Evolutionary conservation across 1,139 yeast genomes (phyloP).

Genomic region (Candida tetrigidarum): DNA sequence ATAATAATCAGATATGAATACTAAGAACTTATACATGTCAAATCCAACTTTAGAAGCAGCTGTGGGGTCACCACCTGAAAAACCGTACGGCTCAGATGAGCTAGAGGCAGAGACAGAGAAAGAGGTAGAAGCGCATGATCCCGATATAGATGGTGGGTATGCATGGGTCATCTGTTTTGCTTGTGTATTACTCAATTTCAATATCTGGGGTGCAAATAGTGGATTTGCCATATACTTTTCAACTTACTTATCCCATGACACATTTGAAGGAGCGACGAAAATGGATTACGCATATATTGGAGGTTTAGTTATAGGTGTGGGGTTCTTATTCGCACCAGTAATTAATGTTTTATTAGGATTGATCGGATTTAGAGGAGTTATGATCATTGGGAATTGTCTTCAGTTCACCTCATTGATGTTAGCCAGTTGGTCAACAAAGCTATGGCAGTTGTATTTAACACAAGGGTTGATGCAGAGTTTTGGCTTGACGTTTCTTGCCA

Average conservation of each 20-base stretch:
- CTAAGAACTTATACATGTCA: not conserved
- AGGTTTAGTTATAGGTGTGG: constrained; percentile 41
- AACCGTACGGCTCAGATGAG: not conserved
- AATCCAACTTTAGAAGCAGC: not conserved
- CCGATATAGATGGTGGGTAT: constrained; percentile 45
- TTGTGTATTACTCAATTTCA: constrained; percentile 43
- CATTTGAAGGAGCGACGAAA: constrained; percentile 45
- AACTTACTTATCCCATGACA: constrained; percentile 39
- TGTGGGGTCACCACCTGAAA: not conserved
- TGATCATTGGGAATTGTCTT: constrained; percentile 47
- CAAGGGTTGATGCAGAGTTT: constrained; percentile 57
- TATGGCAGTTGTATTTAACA: constrained; percentile 57
- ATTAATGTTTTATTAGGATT: constrained; percentile 43
- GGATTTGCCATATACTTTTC: constrained; percentile 59
- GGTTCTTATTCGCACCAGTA: constrained; percentile 39
- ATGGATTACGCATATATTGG: constrained; percentile 46
- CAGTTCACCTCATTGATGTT: constrained; percentile 56
- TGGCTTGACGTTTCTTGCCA: constrained; percentile 50
- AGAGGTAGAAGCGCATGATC: constrained; percentile 6
- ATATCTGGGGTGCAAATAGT: constrained; percentile 59
- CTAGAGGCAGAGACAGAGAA: not conserved
- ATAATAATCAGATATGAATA: not conserved
- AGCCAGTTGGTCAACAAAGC: constrained; percentile 54
- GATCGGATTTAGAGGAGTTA: constrained; percentile 42
- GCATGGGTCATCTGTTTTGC: constrained; percentile 53